Evolutionary conservation across 768 basidiomycete genomes (phyloP).

Genomic region (Lactifluus volemus): DNA sequence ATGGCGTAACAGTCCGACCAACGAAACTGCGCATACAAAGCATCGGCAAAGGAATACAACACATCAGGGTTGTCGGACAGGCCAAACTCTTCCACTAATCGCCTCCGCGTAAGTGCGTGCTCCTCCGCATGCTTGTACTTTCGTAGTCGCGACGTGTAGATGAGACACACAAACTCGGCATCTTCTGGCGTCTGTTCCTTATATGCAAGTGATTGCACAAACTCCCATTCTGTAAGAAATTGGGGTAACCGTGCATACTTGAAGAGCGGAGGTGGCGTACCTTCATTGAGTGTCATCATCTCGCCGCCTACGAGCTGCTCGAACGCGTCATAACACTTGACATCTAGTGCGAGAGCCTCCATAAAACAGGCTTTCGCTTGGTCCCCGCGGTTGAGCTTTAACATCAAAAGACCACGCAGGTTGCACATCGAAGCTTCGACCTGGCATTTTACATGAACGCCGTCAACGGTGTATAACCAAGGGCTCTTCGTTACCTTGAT

Average conservation of each 20-base stretch:
- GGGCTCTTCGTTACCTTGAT: constrained; percentile 58
- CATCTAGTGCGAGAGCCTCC: constrained; percentile 90
- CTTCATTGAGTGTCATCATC: constrained; percentile 96
- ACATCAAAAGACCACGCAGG: constrained; percentile 86
- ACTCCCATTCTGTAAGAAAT: constrained; percentile 80
- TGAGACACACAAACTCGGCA: constrained; percentile 83
- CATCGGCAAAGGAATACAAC: constrained; percentile 82
- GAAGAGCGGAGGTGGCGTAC: constrained; percentile 33
- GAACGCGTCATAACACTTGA: constrained; percentile 96
- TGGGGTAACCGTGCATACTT: neutral
- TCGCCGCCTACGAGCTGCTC: constrained; percentile 83
- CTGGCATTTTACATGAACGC: constrained; percentile 30
- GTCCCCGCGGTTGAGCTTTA: constrained; percentile 84
- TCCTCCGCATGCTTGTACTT: constrained; percentile 84
- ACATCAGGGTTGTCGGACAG: constrained; percentile 91
- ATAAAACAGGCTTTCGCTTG: constrained; percentile 92
- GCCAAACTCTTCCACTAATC: constrained; percentile 75
- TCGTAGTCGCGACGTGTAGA: constrained; percentile 85
- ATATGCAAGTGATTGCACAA: constrained; percentile 79
- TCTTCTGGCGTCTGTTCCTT: constrained; percentile 78
- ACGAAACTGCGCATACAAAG: constrained; percentile 76
- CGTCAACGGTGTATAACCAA: neutral
- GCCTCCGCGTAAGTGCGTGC: constrained; percentile 68
- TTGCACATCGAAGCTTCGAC: constrained; percentile 98
- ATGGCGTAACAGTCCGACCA: constrained; percentile 93